Evolutionary conservation across 2,329 filamentous ascomycete species (phyloP).

Genomic region (Stagonosporopsis cucurbitacearum): DNA sequence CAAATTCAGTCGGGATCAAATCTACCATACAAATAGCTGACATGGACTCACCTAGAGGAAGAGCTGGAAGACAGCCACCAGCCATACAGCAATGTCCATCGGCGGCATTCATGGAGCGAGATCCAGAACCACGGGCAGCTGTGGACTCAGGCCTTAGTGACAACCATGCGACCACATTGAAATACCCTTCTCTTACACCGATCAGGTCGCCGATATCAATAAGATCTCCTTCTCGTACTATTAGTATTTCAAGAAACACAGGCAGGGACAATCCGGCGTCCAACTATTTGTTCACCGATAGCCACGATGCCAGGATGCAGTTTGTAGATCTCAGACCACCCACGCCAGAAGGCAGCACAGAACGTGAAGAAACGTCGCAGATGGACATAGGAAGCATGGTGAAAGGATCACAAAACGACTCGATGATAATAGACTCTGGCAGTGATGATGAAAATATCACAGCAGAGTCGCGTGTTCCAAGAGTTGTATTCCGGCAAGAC

Average conservation of each 20-base stretch:
- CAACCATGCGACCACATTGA: neutral
- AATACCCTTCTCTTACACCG: neutral
- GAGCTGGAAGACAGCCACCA: too few relatives aligned
- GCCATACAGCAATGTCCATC: too few relatives aligned
- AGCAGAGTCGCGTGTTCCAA: too few relatives aligned
- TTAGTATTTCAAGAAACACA: neutral
- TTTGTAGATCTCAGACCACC: neutral
- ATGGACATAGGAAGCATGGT: neutral
- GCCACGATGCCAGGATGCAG: neutral
- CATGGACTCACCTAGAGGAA: too few relatives aligned
- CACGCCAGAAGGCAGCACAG: neutral
- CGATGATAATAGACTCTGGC: neutral
- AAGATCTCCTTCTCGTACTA: too few relatives aligned
- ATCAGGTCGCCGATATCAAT: neutral
- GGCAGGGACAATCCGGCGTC: neutral
- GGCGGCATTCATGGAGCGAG: too few relatives aligned
- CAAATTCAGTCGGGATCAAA: too few relatives aligned
- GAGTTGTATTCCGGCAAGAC: neutral
- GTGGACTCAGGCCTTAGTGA: neutral
- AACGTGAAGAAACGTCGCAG: neutral
- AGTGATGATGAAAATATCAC: neutral
- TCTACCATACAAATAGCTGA: too few relatives aligned
- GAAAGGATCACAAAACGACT: neutral
- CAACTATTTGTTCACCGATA: neutral
- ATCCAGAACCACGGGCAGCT: neutral